A percentile compares a stretch with the other conserved stretches of the same genome.
Conservation (phyloP, 768 basidiomycete genomes). For the Serendipita sp. region DNA sequence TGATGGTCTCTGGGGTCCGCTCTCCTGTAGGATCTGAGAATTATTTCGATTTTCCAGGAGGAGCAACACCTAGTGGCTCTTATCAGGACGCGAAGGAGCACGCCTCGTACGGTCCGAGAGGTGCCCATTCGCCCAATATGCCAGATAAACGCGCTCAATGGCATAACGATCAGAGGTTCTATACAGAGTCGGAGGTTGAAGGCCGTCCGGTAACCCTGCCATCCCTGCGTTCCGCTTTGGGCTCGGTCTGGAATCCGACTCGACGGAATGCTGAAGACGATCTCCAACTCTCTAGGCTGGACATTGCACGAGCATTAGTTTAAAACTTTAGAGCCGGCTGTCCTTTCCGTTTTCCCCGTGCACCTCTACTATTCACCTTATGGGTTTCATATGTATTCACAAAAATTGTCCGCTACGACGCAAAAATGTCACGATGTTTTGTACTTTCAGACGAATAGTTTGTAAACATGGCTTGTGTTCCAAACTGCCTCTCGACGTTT, state of each 20-base stretch:
- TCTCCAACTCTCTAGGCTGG: not conserved
- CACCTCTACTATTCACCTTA: not conserved
- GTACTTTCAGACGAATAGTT: not conserved
- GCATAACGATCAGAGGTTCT: not conserved
- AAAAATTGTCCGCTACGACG: not conserved
- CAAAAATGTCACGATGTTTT: not conserved
- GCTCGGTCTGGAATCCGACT: not conserved
- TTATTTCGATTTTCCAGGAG: not conserved
- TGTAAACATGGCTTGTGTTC: too few relatives aligned
- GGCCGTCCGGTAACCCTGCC: not conserved
- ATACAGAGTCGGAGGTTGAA: not conserved
- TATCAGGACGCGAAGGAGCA: not conserved
- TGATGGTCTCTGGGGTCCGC: not conserved
- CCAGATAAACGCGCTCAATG: not conserved
- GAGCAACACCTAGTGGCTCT: not conserved
- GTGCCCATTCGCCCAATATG: not conserved
- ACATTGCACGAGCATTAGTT: conserved; percentile 1
- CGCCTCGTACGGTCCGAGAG: not conserved
- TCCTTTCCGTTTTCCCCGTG: not conserved
- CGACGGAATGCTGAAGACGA: conserved; percentile 3
- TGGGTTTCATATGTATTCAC: not conserved
- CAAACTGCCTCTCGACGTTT: not conserved
- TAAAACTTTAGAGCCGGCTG: not conserved
- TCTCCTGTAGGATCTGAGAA: not conserved
- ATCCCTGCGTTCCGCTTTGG: not conserved